These are phyloP conservation scores for Phytopythium kandeliae DNA, from an alignment of 352 stramenopile genomes.

Conservation along the genomic window DNA sequence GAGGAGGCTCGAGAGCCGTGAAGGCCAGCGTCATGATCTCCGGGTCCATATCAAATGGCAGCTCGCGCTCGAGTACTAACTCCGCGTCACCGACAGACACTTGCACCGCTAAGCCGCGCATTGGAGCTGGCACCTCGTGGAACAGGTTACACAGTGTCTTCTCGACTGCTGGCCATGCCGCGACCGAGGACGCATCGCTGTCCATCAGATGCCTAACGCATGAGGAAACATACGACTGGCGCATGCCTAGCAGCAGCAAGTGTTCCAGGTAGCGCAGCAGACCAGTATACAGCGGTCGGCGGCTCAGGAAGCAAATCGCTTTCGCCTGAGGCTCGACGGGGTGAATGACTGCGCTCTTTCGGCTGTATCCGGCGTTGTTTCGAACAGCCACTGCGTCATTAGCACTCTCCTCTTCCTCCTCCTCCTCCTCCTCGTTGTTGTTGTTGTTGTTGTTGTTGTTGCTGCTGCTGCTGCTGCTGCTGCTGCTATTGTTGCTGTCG, in stretches of 20 bases:
- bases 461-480: no score
- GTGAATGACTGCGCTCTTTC: not conserved
- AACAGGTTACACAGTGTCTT: slow-evolving; percentile 42
- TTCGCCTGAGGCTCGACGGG: slow-evolving; percentile 19
- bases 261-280: slow-evolving; percentile 50
- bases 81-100: slow-evolving; percentile 23
- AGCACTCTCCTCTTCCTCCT: slow-evolving; percentile 1
- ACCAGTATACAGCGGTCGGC: slow-evolving; percentile 34
- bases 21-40: slow-evolving; percentile 47
- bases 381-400: not conserved
- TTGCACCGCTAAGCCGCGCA: slow-evolving; percentile 29
- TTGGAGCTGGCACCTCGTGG: slow-evolving; percentile 38
- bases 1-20: slow-evolving; percentile 30
- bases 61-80: slow-evolving; percentile 32
- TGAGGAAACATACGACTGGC: slow-evolving; percentile 14
- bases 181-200: not conserved
- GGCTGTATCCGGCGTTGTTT: not conserved
- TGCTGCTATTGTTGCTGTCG: no score
- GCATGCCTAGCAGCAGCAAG: slow-evolving; percentile 35
- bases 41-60: slow-evolving; percentile 42
- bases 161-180: slow-evolving; percentile 19
- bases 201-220: not conserved
- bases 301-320: slow-evolving; percentile 38
- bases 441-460: no score
- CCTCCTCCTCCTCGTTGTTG: slow-evolving; percentile 1